Conservation (phyloP, 768 basidiomycete genomes). For the Phanerochaete carnosa region DNA sequence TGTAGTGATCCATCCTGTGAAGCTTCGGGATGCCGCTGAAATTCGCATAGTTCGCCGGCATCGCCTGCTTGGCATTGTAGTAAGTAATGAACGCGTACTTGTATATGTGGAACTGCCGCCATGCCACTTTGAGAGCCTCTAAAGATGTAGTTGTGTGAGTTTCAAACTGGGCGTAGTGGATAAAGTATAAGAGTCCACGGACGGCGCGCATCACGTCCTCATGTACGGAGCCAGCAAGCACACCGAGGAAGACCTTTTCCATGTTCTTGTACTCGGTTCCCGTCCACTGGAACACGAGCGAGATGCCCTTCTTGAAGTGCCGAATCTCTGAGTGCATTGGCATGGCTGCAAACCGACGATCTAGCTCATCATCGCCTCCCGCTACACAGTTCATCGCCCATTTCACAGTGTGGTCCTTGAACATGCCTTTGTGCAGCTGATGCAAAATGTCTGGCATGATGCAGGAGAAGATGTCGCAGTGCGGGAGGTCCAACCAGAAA, state of each 20-base stretch:
- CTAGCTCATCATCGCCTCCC: slow-evolving; percentile 24
- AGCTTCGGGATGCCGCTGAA: no score
- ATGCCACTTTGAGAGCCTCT: no score
- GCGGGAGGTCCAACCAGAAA: slow-evolving; percentile 40
- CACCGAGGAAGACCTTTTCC: slow-evolving; percentile 15
- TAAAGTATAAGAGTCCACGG: slow-evolving; percentile 34
- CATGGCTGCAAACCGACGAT: slow-evolving; percentile 29
- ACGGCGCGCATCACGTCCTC: slow-evolving; percentile 25
- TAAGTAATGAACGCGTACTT: no score
- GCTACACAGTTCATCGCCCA: slow-evolving; percentile 29
- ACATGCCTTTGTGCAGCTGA: slow-evolving; percentile 46
- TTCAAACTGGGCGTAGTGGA: slow-evolving; percentile 35
- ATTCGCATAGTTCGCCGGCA: no score
- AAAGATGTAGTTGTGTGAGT: no score
- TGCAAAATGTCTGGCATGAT: slow-evolving; percentile 42
- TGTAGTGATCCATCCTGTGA: no score
- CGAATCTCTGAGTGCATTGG: slow-evolving; percentile 31
- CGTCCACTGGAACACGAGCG: no score
- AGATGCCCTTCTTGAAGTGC: no score
- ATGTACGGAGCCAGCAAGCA: slow-evolving; percentile 14
- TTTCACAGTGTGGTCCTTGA: slow-evolving; percentile 33
- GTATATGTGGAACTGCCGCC: no score
- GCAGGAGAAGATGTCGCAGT: slow-evolving; percentile 33
- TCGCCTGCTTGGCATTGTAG: no score
- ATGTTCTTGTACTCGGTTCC: no score